Conservation (phyloP, 2,329 filamentous ascomycete genomes). For the Xylaria arbuscula region DNA sequence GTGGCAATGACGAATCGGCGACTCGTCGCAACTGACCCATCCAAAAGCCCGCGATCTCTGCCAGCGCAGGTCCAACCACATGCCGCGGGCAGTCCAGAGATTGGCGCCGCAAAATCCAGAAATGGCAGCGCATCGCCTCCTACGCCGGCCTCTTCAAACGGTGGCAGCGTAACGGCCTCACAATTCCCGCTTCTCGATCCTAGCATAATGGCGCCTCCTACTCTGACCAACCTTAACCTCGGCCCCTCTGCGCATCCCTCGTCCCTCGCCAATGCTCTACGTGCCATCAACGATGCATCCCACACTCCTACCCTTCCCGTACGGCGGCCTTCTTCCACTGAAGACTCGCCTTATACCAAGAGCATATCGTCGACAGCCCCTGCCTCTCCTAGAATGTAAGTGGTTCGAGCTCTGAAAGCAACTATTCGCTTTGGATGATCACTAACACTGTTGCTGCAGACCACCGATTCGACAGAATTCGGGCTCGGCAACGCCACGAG, state of each 20-base stretch:
- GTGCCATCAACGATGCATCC: constrained; percentile 58
- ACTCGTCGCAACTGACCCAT: constrained; percentile 38
- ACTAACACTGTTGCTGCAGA: constrained; percentile 55
- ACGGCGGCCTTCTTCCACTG: constrained; percentile 51
- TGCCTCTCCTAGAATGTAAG: constrained; percentile 69
- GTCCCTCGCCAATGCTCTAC: constrained; percentile 56
- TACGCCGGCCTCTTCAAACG: constrained; percentile 42
- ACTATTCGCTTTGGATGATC: constrained; percentile 15
- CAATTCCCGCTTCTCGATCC: constrained; percentile 37
- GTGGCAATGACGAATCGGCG: constrained; percentile 51
- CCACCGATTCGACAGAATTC: constrained; percentile 78
- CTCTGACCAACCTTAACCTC: constrained; percentile 46
- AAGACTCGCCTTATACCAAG: constrained; percentile 66
- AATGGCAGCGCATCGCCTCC: constrained; percentile 42
- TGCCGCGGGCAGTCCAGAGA: constrained; percentile 30
- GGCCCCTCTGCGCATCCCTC: constrained; percentile 49
- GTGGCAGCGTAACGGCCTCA: constrained; percentile 36
- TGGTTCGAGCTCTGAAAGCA: constrained; percentile 23
- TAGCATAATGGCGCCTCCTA: constrained; percentile 42
- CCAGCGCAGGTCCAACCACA: constrained; percentile 39
- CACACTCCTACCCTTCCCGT: constrained; percentile 40
- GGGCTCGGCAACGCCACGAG: constrained; percentile 78
- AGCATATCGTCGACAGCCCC: constrained; percentile 70
- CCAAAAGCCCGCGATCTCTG: constrained; percentile 43
- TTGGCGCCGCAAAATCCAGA: constrained; percentile 28